Evolutionary conservation across 2,329 filamentous ascomycete species (phyloP).

Genomic region (Thermothelomyces thermophilus): DNA sequence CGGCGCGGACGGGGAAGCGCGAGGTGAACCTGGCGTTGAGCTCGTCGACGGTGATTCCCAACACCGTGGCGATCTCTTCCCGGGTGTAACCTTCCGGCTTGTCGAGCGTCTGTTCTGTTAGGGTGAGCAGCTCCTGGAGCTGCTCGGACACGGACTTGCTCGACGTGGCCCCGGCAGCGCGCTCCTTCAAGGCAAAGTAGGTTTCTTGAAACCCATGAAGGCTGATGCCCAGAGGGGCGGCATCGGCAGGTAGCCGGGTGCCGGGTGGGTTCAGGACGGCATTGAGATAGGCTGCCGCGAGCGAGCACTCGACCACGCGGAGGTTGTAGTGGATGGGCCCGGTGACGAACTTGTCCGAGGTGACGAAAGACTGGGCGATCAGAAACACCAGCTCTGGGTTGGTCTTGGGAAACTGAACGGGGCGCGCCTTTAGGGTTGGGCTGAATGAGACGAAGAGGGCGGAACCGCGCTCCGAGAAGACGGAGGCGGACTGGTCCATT

Average conservation of each 20-base stretch:
- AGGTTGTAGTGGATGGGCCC: constrained; percentile 94
- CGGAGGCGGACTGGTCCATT: constrained; percentile 96
- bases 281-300: constrained; percentile 68
- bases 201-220: constrained; percentile 81
- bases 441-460: constrained; percentile 88
- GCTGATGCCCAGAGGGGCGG: constrained; percentile 73
- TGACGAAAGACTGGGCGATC: constrained; percentile 89
- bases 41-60: constrained; percentile 62
- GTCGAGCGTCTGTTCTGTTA: constrained; percentile 64
- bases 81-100: constrained; percentile 81
- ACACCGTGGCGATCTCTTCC: constrained; percentile 69
- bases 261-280: constrained; percentile 50
- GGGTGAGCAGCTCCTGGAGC: constrained; percentile 63
- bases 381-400: constrained; percentile 82
- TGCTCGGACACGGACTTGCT: constrained; percentile 48
- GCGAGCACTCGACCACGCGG: constrained; percentile 87
- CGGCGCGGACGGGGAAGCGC: constrained; percentile 81
- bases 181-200: constrained; percentile 57
- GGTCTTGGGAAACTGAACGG: constrained; percentile 76
- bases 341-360: constrained; percentile 89
- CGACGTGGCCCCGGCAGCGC: constrained; percentile 31
- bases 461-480: constrained; percentile 80
- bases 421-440: constrained; percentile 66
- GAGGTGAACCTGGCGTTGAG: constrained; percentile 75
- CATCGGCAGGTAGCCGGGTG: constrained; percentile 64